Base-by-base conservation (phyloP, 257 asterid species). In the Capsicum baccatum region DNA sequence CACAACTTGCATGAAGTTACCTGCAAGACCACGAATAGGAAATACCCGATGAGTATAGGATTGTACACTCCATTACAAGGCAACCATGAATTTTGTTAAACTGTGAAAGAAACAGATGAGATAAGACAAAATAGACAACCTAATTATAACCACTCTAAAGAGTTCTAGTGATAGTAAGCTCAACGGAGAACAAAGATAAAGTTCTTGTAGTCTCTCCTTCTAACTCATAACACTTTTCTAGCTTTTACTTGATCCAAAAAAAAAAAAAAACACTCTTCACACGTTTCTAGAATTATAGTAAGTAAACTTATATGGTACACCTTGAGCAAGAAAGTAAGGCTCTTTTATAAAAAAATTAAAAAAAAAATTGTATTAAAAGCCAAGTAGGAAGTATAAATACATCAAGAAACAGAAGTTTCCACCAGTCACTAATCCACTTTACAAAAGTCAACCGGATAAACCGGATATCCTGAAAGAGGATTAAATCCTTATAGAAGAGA, bases 1-100 rank as follows among this genome's bases (percentile, higher is more conserved):
- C 99, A 95, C 85, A 94, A 88, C 93, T 95, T 95, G 92, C 92
- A 83, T n/a, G 97, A 88, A 83, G 98, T 95, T 82, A 95, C 98
- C 98, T 95, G 66, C 84, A 89, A 85, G 84, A 62, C 83, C 83
- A 85, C 62, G 62, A 78, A 74, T 19, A 42, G 82, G 50, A 87
- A 39, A 63, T 66, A 84, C 69, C 86, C 82, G 16, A 78, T 56
- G 50, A 83, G 82, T 81, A 44, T 42, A 54, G 19, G 9, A 26
- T 17, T 37, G 83, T 26, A 15, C 44, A 17, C 11, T 50, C 76
- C 79, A 80, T 16, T 3, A 44, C 5, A 35, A 48, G 17, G 56
- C 79, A 64, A 37, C 50, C 2, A 67, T 71, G 39, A n/a, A 71
- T n/a, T n/a, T 71, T 71, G 55, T 47, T 44, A 0, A 71, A 17